Evolutionary conservation across 73 alveolate species (phyloP), one percentile per base, ranked within the genome.

Genomic region (Paramecium tetraurelia): DNA sequence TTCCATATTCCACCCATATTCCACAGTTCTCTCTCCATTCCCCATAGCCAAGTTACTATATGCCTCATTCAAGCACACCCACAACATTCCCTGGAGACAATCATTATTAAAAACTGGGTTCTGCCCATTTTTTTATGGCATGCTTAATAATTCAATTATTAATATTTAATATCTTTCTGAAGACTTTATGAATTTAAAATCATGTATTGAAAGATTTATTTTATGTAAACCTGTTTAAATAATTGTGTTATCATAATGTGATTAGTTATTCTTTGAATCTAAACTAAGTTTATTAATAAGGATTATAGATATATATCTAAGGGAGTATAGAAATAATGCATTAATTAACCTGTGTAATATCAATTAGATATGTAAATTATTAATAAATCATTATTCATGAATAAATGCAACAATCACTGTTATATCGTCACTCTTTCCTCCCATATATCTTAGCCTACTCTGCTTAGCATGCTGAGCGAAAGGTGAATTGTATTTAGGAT

Each of bases 391-490:
- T 72, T 40, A 72, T 38, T 72, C 86, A 6, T 41, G 48, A 41
- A 58, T 48, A 14, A 72, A 85, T 31, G 97, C 97, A 31, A 95
- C 97, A 35, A 95, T 86, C 27, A 93, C 96, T 38, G 98, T 95
- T 22, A 95, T 92, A 90, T 95, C 98, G 84, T 95, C 98, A 40
- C 92, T 95, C 75, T 95, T 95, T 14, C 96, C 98, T 33, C 98
- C 96, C 46, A 31, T 80, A 35, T 22, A 80, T 20, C 43, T 22
- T 46, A 80, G 21, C 24, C 90, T 80, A 35, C 38, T 9, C n/a
- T 18, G 3, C 14, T 46, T 44, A 7, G 90, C 90, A 24, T 40
- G 20, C 21, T 80, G 24, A 22, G 90, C 90, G 46, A 80, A 80
- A 10, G 75, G 90, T 14, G 76, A 43, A 22, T 80, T 80, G 18